Evolutionary conservation across 192 early-diverging fungal species (phyloP).

Genomic region (Entophlyctis helioformis): DNA sequence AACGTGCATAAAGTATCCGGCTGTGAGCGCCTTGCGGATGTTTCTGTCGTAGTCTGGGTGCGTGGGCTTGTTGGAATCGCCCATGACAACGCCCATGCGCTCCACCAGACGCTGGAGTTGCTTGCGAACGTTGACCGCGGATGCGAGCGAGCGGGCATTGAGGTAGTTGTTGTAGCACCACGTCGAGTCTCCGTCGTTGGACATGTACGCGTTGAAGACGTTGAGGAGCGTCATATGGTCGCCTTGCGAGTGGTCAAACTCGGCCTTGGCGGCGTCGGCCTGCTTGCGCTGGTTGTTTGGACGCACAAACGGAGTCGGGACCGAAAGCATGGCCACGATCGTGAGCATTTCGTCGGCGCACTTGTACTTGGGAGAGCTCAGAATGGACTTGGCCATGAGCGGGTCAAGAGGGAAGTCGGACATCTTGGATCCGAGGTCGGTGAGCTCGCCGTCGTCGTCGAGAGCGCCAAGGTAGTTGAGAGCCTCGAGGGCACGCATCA

Average conservation of each 20-base stretch:
- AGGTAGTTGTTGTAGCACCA: constrained; percentile 95
- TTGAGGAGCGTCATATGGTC: constrained; percentile 96
- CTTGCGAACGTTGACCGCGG: constrained; percentile 81
- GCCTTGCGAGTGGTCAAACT: constrained; percentile 90
- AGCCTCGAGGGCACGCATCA: constrained; percentile 95
- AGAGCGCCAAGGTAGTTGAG: constrained; percentile 90
- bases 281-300: constrained; percentile 77
- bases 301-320: constrained; percentile 85
- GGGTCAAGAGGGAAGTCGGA: constrained; percentile 97
- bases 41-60: constrained; percentile 58
- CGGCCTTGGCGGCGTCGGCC: constrained; percentile 81
- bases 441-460: constrained; percentile 91
- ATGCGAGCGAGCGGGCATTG: constrained; percentile 77
- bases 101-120: constrained; percentile 81
- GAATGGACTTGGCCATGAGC: constrained; percentile 87
- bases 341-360: constrained; percentile 93
- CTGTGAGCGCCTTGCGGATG: constrained; percentile 76
- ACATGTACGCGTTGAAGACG: constrained; percentile 86
- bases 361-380: constrained; percentile 65
- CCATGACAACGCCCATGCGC: constrained; percentile 53
- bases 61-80: constrained; percentile 28
- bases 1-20: constrained; percentile 99
- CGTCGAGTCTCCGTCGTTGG: constrained; percentile 58
- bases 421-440: constrained; percentile 70
- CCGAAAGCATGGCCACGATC: constrained; percentile 83